Percentiles rank a stretch among this genome's conserved stretches.
Evolutionary conservation across 257 asterid genomes (phyloP).

Genomic region (Solanum chiquidenum): DNA sequence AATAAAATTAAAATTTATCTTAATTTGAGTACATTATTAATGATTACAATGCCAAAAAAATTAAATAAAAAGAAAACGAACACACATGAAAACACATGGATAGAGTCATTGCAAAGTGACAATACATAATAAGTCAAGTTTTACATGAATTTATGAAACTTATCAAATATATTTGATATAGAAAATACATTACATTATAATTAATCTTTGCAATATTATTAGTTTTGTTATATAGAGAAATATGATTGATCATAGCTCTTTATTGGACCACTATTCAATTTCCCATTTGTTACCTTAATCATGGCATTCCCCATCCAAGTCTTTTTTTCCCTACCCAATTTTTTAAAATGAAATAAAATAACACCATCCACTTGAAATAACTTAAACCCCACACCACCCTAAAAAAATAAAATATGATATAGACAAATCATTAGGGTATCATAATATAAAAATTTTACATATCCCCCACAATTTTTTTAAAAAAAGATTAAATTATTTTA

Average conservation of each 20-base stretch:
- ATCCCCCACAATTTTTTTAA: slow-evolving; percentile 1
- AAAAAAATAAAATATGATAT: not conserved
- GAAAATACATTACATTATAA: not conserved
- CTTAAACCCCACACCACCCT: not conserved
- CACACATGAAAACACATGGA: slow-evolving; percentile 17
- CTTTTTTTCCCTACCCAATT: not conserved
- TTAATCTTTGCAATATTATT: not conserved
- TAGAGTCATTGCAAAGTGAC: slow-evolving; percentile 14
- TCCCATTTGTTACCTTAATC: slow-evolving; percentile 54
- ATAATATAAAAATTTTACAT: slow-evolving; percentile 3
- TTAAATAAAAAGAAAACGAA: not conserved
- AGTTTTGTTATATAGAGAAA: not conserved
- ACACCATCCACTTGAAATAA: slow-evolving; percentile 34
- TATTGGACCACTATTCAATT: slow-evolving; percentile 57
- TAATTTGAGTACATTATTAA: slow-evolving; percentile 20
- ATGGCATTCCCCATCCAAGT: slow-evolving; percentile 38
- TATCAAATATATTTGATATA: not conserved
- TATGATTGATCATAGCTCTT: slow-evolving; percentile 25
- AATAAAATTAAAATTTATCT: slow-evolving; percentile 4
- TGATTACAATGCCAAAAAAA: slow-evolving; percentile 15
- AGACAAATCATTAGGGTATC: slow-evolving; percentile 15
- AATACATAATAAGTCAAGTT: not conserved
- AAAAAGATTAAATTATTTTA: slow-evolving; percentile 23
- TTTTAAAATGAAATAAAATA: not conserved
- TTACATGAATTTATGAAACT: not conserved